Base-by-base conservation (phyloP, 2,329 filamentous ascomycete genomes). In the Aspergillus tamarii region DNA sequence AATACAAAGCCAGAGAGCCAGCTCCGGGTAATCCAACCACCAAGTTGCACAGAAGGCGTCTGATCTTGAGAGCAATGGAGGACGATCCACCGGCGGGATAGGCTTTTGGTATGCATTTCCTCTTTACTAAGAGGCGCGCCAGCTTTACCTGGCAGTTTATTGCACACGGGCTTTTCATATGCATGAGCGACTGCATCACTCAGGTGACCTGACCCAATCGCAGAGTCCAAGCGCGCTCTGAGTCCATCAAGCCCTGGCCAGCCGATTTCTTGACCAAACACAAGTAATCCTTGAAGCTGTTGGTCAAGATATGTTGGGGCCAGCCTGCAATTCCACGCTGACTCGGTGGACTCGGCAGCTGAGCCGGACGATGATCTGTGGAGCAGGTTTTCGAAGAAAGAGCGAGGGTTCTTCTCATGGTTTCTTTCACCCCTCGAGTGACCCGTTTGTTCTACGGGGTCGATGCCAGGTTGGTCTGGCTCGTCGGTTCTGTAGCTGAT, bases 1-100 rank as follows among this genome's bases (percentile, higher is more conserved):
- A 87, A 71, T 1, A 87, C 77, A 26, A 87, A 74, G 0, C 85
- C 85, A 1, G 84, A 83, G 0, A 87, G 76, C 77, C 83, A 87
- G 9, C 83, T 83, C 32, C 84, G 81, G 58, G 83, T 85, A 3
- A 87, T 77, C 85, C 85, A 87, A 11, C 84, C 84, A 41, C 83
- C 78, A 32, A 80, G 73, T 28, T 52, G 48, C 26, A 32, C 48
- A 21, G 28, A n/a, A 8, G 81, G 76, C 72, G 32, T n/a, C 7
- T 60, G 54, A 21, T 62, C 61, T 19, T 65, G 53, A 1, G 53
- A 43, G 58, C 45, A 56, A 32, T 72, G 69, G 10, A 79, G 73
- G 41, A 71, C 64, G 4, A 80, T 59, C 21, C 72, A 65, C 19
- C 72, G 74, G 28, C 70, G 71, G 12, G 72, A 74, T 39, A 58